Evolutionary conservation across 2,329 filamentous ascomycete genomes (phyloP), one percentile per base, ranked within the genome.

Genomic region (Cytospora paraplurivora): DNA sequence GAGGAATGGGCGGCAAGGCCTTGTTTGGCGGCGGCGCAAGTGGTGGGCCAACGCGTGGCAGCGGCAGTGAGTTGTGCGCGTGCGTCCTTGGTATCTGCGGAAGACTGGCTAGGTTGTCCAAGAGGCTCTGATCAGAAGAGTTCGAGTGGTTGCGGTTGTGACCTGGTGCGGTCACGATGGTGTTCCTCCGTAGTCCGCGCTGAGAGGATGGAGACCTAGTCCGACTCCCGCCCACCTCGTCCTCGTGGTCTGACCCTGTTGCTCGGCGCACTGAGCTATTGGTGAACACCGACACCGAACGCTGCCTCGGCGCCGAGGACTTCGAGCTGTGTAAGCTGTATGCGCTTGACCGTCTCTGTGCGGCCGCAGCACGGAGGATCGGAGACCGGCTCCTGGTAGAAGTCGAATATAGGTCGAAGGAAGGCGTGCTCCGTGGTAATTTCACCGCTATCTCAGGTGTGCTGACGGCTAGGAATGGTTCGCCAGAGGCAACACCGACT

Each of bases 11-110:
- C 19, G 84, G 84, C 27, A 86, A 76, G 15, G 83, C 82, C 67
- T 79, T 80, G 12, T 76, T 84, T 32, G 84, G 84, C 6, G 84
- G 84, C 7, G 84, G 84, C 15, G 77, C 81, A 17, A 79, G 82
- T 2, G 83, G 84, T 38, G 82, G 82, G 0, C 81, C 81, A 8
- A 81, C 78, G 1, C 83, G 83, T 35, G 82, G 82, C 1, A 80
- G 81, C 13, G 81, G 78, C 1, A 73, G 74, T 44, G 84, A 73
- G 33, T 7, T 34, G 17, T 54, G 62, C 41, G 41, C n/a, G 17
- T 47, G 64, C 11, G 21, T 15, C n/a, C 55, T 54, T 0, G 63
- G 63, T 38, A 64, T 64, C 15, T 83, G 80, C 7, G 82, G 79
- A 78, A 84, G 78, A 72, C 82, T 85, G 62, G 78, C 76, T 33